Base-by-base conservation (phyloP, 2,329 filamentous ascomycete genomes). In the Didymella segeticola region DNA sequence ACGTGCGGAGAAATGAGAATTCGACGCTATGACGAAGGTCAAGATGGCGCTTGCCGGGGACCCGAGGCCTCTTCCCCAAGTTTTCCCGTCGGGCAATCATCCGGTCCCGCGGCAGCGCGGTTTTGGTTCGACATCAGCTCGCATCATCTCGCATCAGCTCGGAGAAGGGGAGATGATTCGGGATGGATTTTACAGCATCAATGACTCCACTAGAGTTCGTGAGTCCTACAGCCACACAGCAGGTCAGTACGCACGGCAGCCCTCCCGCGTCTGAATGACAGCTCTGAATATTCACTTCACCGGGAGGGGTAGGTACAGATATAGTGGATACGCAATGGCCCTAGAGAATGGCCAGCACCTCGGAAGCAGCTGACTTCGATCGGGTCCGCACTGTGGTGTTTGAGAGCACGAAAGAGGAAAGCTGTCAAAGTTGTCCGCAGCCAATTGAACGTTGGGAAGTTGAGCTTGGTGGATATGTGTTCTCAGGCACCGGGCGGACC, bases 51-150 rank as follows among this genome's bases (percentile, higher is more conserved):
- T 61, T 61, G 33, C 31, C 25, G 26, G 27, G 39, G 57, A 61
- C 46, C 57, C 57, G 56, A 49, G 42, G 19, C 26, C 42, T 20
- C 22, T 27, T 29, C 55, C 31, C 48, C 38, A 33, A 19, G 25
- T 39, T 50, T 65, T 22, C 39, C 63, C 64, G 64, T 57, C 64
- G 64, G 64, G 25, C 60, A 67, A 67, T 38, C 30, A 37, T 31
- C 51, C 43, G 54, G 38, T 51, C 31, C 37, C 41, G 45, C 46
- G 31, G 39, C 29, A 36, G 19, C 29, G 57, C 64, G 64, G 64
- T 43, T 12, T 60, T 63, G 31, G 27, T 33, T 65, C 62, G 62
- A 63, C 17, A 15, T 42, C 47, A 49, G 31, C 54, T 67, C 64
- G 64, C 19, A 23, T 5, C n/a, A n/a, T n/a, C n/a, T n/a, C n/a